Evolutionary conservation across 257 asterid genomes (phyloP).

Genomic region (Capsicum rhomboideum): DNA sequence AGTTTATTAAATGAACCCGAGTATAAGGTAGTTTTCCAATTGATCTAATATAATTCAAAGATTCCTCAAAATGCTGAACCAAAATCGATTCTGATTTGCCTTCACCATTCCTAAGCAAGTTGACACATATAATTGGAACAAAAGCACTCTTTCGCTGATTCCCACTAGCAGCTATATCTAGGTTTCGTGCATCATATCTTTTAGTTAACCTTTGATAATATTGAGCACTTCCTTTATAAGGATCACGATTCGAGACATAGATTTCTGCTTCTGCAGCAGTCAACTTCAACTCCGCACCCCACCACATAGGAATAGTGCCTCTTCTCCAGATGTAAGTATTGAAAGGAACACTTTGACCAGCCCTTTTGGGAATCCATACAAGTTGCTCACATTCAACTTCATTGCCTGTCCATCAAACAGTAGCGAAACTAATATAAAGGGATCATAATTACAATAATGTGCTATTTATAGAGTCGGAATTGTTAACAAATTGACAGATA

Average conservation of each 20-base stretch:
- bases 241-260: slow-evolving; percentile 79
- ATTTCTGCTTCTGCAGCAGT: slow-evolving; percentile 99
- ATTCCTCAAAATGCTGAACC: slow-evolving; percentile 94
- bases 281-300: slow-evolving; percentile 98
- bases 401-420: slow-evolving; percentile 64
- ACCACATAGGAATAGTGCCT: slow-evolving; percentile 99
- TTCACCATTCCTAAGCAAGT: slow-evolving; percentile 79
- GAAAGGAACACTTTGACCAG: slow-evolving; percentile 83
- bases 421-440: neutral
- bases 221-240: slow-evolving; percentile 85
- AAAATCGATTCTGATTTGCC: slow-evolving; percentile 92
- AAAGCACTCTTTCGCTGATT: slow-evolving; percentile 67
- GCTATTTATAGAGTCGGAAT: neutral
- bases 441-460: neutral
- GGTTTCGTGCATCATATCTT: slow-evolving; percentile 78
- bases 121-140: slow-evolving; percentile 91
- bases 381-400: slow-evolving; percentile 99
- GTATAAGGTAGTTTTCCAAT: slow-evolving; percentile 73
- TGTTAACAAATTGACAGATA: neutral
- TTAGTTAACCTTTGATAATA: slow-evolving; percentile 86
- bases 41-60: slow-evolving; percentile 66
- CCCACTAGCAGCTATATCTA: slow-evolving; percentile 51
- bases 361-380: slow-evolving; percentile 80
- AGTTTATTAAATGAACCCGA: slow-evolving; percentile 82
- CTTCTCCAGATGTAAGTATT: slow-evolving; percentile 92